Evolutionary conservation across 2,329 filamentous ascomycete species (phyloP).

Genomic region (Alternaria viburni): DNA sequence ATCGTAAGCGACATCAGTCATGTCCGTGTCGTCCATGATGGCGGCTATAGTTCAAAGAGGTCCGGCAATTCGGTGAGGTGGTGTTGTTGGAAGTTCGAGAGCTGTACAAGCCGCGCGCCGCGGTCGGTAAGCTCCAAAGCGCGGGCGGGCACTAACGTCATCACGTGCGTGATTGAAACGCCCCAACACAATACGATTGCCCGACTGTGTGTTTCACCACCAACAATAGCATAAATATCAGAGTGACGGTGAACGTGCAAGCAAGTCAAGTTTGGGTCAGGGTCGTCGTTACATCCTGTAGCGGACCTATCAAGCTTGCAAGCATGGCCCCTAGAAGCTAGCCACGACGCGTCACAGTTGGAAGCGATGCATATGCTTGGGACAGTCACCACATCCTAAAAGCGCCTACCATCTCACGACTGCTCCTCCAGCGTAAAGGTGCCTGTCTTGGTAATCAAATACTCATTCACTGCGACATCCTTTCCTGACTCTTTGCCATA

Average conservation of each 20-base stretch:
- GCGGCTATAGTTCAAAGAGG: constrained; percentile 7
- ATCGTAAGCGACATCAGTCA: constrained; percentile 46
- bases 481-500: constrained; percentile 73
- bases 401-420: constrained; percentile 6
- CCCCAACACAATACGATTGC: neutral
- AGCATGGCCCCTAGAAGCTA: neutral
- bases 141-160: constrained; percentile 16
- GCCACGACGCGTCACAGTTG: neutral
- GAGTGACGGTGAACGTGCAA: neutral
- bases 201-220: neutral
- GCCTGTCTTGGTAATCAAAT: constrained; percentile 69
- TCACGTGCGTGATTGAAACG: constrained; percentile 14
- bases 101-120: constrained; percentile 8
- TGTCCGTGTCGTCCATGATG: constrained; percentile 42
- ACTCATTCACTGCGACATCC: constrained; percentile 69
- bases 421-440: constrained; percentile 63
- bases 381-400: neutral
- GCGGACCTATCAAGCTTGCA: neutral
- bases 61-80: constrained; percentile 20
- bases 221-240: neutral
- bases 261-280: neutral
- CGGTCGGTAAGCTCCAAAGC: constrained; percentile 9
- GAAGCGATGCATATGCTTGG: neutral
- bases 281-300: neutral
- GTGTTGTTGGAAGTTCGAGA: constrained; percentile 9